Evolutionary conservation across 768 basidiomycete genomes (phyloP), one percentile per base, ranked within the genome.

Genomic region (Kwoniella dendrophila): DNA sequence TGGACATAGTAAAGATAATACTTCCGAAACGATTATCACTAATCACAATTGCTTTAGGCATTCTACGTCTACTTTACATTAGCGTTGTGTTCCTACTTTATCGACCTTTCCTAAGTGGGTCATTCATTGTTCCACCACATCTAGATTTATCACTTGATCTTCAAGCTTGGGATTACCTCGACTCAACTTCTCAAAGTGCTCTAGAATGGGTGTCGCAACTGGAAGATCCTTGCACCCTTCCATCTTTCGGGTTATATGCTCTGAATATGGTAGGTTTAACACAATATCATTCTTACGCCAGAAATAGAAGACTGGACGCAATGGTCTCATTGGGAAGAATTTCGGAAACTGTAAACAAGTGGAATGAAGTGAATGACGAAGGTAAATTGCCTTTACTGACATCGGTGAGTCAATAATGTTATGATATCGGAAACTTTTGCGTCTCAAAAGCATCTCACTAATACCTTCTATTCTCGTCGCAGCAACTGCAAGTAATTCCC

Each of bases 101-200:
- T 29, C 61, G 66, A 8, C 61, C 62, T 5, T 67, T 67, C 44
- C 63, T 67, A 62, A 49, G 61, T 24, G 63, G 49, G 50, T 63
- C 61, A 6, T 67, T 67, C 53, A 63, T 67, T 40, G 58, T 56
- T 38, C 66, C 66, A 4, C 24, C 47, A 16, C 41, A 58, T 22
- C 36, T 67, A 18, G 54, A 64, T 5, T 29, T 67, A 22, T 55
- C 63, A 7, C 20, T 67, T 12, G 57, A 67, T 33, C 30, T 67
- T 16, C 40, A 38, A 12, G 56, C 40, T 1, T 67, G 66, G 66
- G 14, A 36, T 24, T 40, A 59, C 18, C 45, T 67, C 7, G 45
- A 51, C 20, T 27, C 51, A 1, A 38, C 66, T 4, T 27, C 66
- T 26, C 36, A 51, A 51, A 26, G 33, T 5, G 56, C 62, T 14